Conservation (phyloP, 2,329 filamentous ascomycete species). For the Teratosphaeria gauchensis region DNA sequence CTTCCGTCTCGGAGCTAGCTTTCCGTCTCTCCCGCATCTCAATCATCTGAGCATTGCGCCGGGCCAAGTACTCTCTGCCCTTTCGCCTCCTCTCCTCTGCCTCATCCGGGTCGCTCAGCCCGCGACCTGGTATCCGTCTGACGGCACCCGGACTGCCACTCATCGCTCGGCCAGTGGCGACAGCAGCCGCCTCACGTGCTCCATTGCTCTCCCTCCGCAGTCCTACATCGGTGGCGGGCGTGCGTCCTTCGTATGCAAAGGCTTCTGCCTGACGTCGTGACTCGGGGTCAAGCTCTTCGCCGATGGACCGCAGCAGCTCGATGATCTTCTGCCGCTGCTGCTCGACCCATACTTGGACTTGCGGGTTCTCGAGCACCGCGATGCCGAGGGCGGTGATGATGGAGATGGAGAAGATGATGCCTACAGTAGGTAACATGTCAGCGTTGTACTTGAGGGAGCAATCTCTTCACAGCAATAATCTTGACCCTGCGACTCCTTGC, state of each 20-base stretch:
- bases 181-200: slow-evolving; percentile 23
- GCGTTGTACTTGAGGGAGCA: neutral
- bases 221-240: slow-evolving; percentile 21
- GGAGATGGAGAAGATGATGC: slow-evolving; percentile 52
- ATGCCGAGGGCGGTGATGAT: slow-evolving; percentile 53
- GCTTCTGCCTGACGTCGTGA: slow-evolving; percentile 27
- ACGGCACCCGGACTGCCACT: slow-evolving; percentile 13
- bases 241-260: slow-evolving; percentile 27
- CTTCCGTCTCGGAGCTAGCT: slow-evolving; percentile 6
- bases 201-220: slow-evolving; percentile 21
- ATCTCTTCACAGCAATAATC: neutral
- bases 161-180: slow-evolving; percentile 25
- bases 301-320: slow-evolving; percentile 48
- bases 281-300: slow-evolving; percentile 49
- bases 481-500: neutral
- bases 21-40: slow-evolving; percentile 23
- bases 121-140: slow-evolving; percentile 21
- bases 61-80: slow-evolving; percentile 27
- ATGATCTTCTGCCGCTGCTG: slow-evolving; percentile 53
- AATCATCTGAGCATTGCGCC: slow-evolving; percentile 25
- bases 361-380: slow-evolving; percentile 54
- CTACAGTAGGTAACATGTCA: slow-evolving; percentile 29
- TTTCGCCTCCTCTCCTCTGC: slow-evolving; percentile 26
- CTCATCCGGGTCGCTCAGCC: slow-evolving; percentile 20
- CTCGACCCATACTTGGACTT: slow-evolving; percentile 53